Evolutionary conservation across 2,329 filamentous ascomycete genomes (phyloP).

Genomic region (Hypoxylon sp.): DNA sequence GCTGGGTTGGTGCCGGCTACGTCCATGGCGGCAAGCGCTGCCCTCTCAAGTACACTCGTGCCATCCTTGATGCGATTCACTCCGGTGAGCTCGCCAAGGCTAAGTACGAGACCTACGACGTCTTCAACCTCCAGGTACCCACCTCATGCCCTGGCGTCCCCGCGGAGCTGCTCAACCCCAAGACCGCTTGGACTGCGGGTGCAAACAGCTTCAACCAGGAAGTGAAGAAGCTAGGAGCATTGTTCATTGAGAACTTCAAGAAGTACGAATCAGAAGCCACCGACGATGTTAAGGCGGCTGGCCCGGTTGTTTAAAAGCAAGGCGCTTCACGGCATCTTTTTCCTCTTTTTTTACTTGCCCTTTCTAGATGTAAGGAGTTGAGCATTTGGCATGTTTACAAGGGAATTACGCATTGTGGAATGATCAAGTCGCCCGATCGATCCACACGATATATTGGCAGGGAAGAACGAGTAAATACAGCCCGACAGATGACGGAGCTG

Average conservation of each 20-base stretch:
- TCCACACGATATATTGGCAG: slow-evolving; percentile 25
- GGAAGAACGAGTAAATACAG: slow-evolving; percentile 9
- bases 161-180: slow-evolving; percentile 92
- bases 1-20: slow-evolving; percentile 82
- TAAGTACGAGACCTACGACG: slow-evolving; percentile 94
- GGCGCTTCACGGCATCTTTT: slow-evolving; percentile 37
- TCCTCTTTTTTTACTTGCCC: slow-evolving; percentile 26
- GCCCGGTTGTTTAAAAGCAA: slow-evolving; percentile 59
- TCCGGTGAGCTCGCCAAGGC: slow-evolving; percentile 92
- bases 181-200: slow-evolving; percentile 89
- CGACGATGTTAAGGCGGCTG: slow-evolving; percentile 79
- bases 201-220: slow-evolving; percentile 85
- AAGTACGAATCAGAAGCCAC: slow-evolving; percentile 92
- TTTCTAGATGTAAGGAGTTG: slow-evolving; percentile 32
- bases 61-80: slow-evolving; percentile 98
- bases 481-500: not conserved
- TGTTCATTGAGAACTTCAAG: slow-evolving; percentile 98
- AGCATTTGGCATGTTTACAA: slow-evolving; percentile 22
- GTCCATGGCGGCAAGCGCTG: slow-evolving; percentile 95
- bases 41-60: slow-evolving; percentile 98
- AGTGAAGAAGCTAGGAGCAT: slow-evolving; percentile 87
- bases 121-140: slow-evolving; percentile 97
- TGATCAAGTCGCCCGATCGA: slow-evolving; percentile 18
- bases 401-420: slow-evolving; percentile 34
- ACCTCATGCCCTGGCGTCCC: slow-evolving; percentile 91